Base-by-base conservation (phyloP, 805 yeast genomes). In the Metschnikowia koreensis region DNA sequence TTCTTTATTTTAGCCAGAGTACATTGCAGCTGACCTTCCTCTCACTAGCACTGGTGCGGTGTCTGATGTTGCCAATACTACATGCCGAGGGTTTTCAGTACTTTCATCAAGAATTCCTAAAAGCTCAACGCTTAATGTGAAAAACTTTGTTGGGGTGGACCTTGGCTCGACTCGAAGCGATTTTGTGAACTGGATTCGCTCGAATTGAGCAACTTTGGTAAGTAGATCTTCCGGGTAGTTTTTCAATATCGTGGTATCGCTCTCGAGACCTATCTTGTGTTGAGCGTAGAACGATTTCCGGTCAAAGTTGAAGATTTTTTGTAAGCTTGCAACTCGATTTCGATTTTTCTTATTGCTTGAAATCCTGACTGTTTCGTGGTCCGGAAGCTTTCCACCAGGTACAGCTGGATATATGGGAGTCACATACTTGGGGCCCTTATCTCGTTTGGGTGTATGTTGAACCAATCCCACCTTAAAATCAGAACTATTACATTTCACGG, bases 361-460 rank as follows among this genome's bases (percentile, higher is more conserved):
- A 47, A 80, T 80, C 57, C 76, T 76, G 15, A 84, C 81, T 2
- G 76, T 70, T 17, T 76, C 78, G 62, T 84, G 89, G 47, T 76
- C 73, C 1, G 90, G 89, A 41, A 85, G 66, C 13, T 66, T 68
- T 16, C 48, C 50, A 0, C 86, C 82, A 0, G 87, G 88, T 6
- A 83, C 76, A 5, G 81, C 75, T 2, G 84, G 81, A 55, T 76
- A 76, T 6, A 76, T 67, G n/a, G 83, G 82, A 0, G 89, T 89
- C 1, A 77, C 64, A 52, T 78, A 74, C 63, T 84, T 89, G 0
- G 89, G 89, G 0, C 89, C 90, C 57, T 80, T 79, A 58, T 86
- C 90, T 57, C 92, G 69, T 63, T 86, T 86, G 0, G 91, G 86
- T 0, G 90, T 86, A 58, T 84, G 89, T 59, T 86, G 89, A 7